Base-by-base conservation (phyloP, 371 early-diverging fungal species). In the Saksenaea oblongispora region DNA sequence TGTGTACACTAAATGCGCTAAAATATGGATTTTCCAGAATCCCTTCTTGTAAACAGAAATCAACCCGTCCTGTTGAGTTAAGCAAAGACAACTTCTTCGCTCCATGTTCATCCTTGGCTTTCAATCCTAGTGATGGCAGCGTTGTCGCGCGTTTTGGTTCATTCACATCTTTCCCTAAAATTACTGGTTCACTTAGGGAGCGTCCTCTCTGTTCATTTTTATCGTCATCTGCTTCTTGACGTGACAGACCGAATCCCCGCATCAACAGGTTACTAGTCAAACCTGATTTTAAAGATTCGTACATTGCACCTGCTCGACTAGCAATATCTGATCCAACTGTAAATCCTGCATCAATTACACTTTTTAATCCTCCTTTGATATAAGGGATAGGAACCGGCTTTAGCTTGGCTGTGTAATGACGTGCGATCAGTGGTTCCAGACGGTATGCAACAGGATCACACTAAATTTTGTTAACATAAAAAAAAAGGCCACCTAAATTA, bases 21-120 rank as follows among this genome's bases (percentile, higher is more conserved):
- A 93, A 53, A 64, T 93, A 93, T 14, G 91, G 85, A 58, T 87
- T 89, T 71, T 92, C 92, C 28, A 93, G 74, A 36, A 91, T 72
- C 11, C 91, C 91, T 66, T 91, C 91, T 65, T 92, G 92, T 24
- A 93, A 66, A 57, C 81, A 86, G 67, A 80, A 92, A 60, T 93
- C 93, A 5, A 93, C 78, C 2, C 91, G 83, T 0, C 90, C 91
- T 15, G 79, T 81, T 10, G 75, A 75, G 67, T 92, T 92, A 51
- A 92, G 67, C 34, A 71, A 67, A 22, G 62, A 58, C 56, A 87
- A 59, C 59, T 77, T 58, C 76, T 71, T 51, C 72, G 79, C 63
- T 67, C 84, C 73, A 58, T 28, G 34, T 56, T 62, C 36, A 35
- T 41, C 34, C 35, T 53, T 54, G 18, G 55, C 47, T 42, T 39